Evolutionary conservation across 495 filamentous ascomycete species (phyloP).

Genomic region (Tuber aestivum): DNA sequence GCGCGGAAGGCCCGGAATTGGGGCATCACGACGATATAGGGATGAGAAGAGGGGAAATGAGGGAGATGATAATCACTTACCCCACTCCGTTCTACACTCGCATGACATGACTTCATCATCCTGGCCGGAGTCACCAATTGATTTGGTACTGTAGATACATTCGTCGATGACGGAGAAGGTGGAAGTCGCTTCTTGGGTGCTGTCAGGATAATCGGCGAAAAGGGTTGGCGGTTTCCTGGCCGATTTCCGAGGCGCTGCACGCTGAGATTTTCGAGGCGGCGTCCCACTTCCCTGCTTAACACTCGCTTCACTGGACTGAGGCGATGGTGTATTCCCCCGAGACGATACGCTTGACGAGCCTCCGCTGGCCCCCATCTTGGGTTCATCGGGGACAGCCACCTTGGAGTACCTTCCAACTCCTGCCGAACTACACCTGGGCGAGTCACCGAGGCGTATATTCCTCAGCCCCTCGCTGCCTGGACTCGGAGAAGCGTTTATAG

Average conservation of each 20-base stretch:
- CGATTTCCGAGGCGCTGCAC: background rate
- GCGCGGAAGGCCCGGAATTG: constrained; percentile 8
- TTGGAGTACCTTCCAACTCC: background rate
- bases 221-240: constrained; percentile 33
- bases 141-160: constrained; percentile 82
- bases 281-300: background rate
- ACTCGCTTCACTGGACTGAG: background rate
- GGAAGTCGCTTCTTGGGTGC: constrained; percentile 62
- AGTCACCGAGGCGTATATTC: background rate
- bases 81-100: constrained; percentile 91
- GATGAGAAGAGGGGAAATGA: constrained; percentile 22
- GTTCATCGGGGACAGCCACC: background rate
- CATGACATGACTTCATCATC: constrained; percentile 74
- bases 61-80: constrained; percentile 55
- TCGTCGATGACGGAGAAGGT: constrained; percentile 75
- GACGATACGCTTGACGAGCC: background rate
- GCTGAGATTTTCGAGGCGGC: background rate
- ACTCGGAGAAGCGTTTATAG: background rate
- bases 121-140: constrained; percentile 81
- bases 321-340: background rate
- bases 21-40: constrained; percentile 32
- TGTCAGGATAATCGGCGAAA: constrained; percentile 30
- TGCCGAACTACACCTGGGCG: background rate
- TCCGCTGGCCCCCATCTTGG: background rate
- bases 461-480: background rate